Evolutionary conservation across 768 basidiomycete species (phyloP), one percentile per base, ranked within the genome.

Genomic region (Podaxis sp.): DNA sequence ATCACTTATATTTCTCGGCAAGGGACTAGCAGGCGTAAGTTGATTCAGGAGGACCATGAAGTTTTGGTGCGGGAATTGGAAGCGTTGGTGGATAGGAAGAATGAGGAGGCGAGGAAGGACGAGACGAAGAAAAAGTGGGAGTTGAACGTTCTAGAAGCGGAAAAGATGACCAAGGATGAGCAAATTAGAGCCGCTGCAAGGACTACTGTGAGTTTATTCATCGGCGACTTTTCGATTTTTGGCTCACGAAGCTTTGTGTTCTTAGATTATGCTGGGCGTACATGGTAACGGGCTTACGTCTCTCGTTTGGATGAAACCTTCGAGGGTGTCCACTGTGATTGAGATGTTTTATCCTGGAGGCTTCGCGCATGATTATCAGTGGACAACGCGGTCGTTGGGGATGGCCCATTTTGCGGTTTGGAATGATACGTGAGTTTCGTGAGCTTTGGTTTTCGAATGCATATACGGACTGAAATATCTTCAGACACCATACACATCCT

Each of bases 321-420:
- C 87, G 3, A 84, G 84, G 0, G 73, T 86, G n/a, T 87, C 90
- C 4, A 87, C 91, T 4, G 91, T 95, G 20, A 89, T 95, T 66
- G 93, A 95, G 74, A 84, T 95, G 13, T 92, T 95, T 76, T 90
- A 81, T 69, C 92, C 91, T 0, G 79, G 73, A 2, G 93, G 92
- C 0, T 95, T 92, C 70, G 88, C 93, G 28, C 88, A 90, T 68
- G 93, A 95, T 69, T 95, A 95, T 71, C 86, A 93, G 68, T 95
- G 91, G 87, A 94, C 93, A 0, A 66, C 88, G 4, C 74, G 83
- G 37, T 86, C 90, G 0, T 73, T 95, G 11, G 91, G 91, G 4
- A 87, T 91, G 80, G 78, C 73, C 17, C 87, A 95, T 73, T 90
- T 87, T 66, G 88, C 85, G 1, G 79, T 96, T 36, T 92, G 92